Evolutionary conservation across 805 yeast species (phyloP).

Genomic region (Yarrowia sp.): DNA sequence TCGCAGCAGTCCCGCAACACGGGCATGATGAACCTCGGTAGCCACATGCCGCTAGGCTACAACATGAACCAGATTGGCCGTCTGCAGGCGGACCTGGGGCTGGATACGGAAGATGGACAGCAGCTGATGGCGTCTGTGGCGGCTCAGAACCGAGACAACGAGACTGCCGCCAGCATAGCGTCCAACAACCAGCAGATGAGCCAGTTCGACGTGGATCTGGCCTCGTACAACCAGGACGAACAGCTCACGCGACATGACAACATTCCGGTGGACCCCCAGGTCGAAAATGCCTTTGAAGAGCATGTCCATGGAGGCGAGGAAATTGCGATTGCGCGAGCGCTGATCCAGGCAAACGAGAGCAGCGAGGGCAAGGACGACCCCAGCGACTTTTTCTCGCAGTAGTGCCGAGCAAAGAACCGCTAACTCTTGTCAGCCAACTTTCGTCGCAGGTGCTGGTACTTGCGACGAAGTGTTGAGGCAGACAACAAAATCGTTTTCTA

Average conservation of each 20-base stretch:
- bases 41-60: slow-evolving; percentile 14
- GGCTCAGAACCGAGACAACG: slow-evolving; percentile 35
- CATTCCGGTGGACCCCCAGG: slow-evolving; percentile 61
- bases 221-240: slow-evolving; percentile 30
- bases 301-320: slow-evolving; percentile 49
- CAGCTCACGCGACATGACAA: slow-evolving; percentile 34
- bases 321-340: slow-evolving; percentile 63
- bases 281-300: slow-evolving; percentile 47
- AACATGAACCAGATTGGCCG: slow-evolving; percentile 23
- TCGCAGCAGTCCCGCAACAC: slow-evolving; percentile 12
- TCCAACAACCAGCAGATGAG: slow-evolving; percentile 18
- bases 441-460: too few species aligned
- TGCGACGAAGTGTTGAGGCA: too few species aligned
- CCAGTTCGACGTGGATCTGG: slow-evolving; percentile 22
- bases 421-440: too few species aligned
- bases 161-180: slow-evolving; percentile 36
- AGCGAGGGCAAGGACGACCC: slow-evolving; percentile 27
- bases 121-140: slow-evolving; percentile 60
- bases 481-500: too few species aligned
- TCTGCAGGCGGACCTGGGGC: slow-evolving; percentile 29
- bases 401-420: too few species aligned
- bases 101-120: slow-evolving; percentile 48
- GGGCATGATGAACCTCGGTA: neutral
- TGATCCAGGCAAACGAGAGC: slow-evolving; percentile 55
- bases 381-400: slow-evolving; percentile 10